Base-by-base conservation (phyloP, 2,329 filamentous ascomycete species). In the Lachnum nothofagi region DNA sequence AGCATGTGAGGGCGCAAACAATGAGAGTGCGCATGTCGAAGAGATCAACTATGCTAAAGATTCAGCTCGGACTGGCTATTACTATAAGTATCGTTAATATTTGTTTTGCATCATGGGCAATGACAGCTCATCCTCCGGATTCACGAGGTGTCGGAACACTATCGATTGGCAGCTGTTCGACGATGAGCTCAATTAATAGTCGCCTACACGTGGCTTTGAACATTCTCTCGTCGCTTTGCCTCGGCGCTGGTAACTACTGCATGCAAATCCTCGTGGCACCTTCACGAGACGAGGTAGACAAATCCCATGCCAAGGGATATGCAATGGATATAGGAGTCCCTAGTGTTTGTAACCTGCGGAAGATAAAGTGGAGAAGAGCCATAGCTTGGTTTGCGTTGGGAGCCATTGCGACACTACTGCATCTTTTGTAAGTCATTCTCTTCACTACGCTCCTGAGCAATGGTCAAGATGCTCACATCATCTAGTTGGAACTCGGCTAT, bases 231-330 rank as follows among this genome's bases (percentile, higher is more conserved):
- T 68, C 65, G 1, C 20, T 62, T 2, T 50, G 69, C 0, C 55
- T 70, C 1, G 57, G 55, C 6, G 62, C 63, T 0, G 64, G 61
- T 24, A 69, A 68, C 43, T 67, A 66, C 53, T 60, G 56, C 45
- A 68, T 69, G 65, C 67, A 70, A 53, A 62, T 55, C 41, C 47
- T 67, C 5, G 51, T 44, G 7, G 59, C 65, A 2, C 67, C 67
- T 0, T 65, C 63, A 2, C 51, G 66, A 20, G 38, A 52, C 4
- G 65, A 67, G 20, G 46, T 68, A 12, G 60, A 69, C 37, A 46
- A 48, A 14, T 64, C 63, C 2, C 67, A 70, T 51, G 39, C 39
- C 2, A 53, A 57, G 25, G 43, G 57, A 9, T 51, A 50, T 20
- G 67, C 60, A 59, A 56, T 70, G 5, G 60, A 63, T 49, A 63